Evolutionary conservation across 257 asterid species (phyloP), one percentile per base, ranked within the genome.

Genomic region (Plectranthus barbatus): DNA sequence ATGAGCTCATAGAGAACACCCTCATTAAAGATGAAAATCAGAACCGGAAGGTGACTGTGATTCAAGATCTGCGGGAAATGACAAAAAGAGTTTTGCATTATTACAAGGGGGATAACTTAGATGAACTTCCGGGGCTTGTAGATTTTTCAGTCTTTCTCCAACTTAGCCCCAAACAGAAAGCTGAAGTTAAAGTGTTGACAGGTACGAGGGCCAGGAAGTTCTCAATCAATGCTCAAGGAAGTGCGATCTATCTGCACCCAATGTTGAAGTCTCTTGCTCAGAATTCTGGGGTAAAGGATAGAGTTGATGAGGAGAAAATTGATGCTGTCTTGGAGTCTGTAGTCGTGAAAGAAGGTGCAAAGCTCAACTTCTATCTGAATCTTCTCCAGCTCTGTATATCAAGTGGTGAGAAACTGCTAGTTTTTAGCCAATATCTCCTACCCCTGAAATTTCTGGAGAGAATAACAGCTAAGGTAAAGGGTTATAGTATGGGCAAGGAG

Each of bases 201-300:
- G 73, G 57, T 68, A 71, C 72, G 21, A 26, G 58, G 55, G 70
- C 63, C 3, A 84, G 88, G 60, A 93, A 85, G 75, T 93, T 93
- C 83, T 59, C 84, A 52, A 76, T 87, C 56, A 78, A 71, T 68
- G 81, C 97, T 1, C 92, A 87, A 70, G 99, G 97, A n/a, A 90
- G 99, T 80, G 99, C 97, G 14, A 49, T 93, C 24, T 93, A 93
- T 68, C 79, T 86, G 59, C 96, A 93, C 73, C 99, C 97, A 21
- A 66, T 66, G 31, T 62, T 93, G 82, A 87, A 73, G 66, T 44
- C 72, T 56, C 94, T 90, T 10, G 80, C 97, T 26, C 84, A 81
- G 78, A 77, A 73, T 60, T 42, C 79, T 8, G 86, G 77, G 15
- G 85, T 58, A 8, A 86, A 82, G 79, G 95, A 89, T 15, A 77